Evolutionary conservation across 23 red algal genomes (phyloP), one percentile per base, ranked within the genome.

Genomic region (Gracilaria domingensis): DNA sequence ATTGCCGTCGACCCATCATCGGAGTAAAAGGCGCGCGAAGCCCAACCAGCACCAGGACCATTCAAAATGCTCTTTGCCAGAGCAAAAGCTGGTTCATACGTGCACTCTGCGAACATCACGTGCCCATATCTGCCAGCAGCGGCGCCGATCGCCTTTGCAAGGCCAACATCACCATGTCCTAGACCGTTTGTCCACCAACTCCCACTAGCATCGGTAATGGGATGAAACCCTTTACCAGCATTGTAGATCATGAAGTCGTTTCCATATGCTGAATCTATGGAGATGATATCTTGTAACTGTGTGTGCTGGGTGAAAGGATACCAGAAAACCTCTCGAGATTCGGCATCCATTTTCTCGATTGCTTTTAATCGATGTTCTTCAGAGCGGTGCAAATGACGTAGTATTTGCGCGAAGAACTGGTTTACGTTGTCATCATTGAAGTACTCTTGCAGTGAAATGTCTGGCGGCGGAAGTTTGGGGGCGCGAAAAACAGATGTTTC

Each of bases 241-340:
- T 44, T 81, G 65, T 75, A 83, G 39, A 92, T 70, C 12, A 79
- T 80, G 47, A 94, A 91, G 35, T 89, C 13, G 50, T 98, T 83
- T 51, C 91, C 94, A 57, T 75, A 82, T 7, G 97, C 97, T 7
- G 94, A 96, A 62, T 99, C 97, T 56, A 99, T 89, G 38, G 85
- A 83, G 0, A 91, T 56, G 39, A 93, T 81, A 37, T 76, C 56
- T 37, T 61, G 76, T 32, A 89, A 58, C 38, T 64, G 40, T 12
- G 29, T 81, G 66, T 98, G 97, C 58, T 98, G 97, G 29, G 97
- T 95, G 79, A 98, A 98, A 21, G 97, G 97, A 83, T 91, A 98
- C 97, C 97, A 98, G 74, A 98, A 88, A n/a, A 94, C 42, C 21
- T 81, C 28, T 45, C 35, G 55, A 24, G 93, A 90, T 45, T 83